Evolutionary conservation across 2,329 filamentous ascomycete genomes (phyloP).

Genomic region (Cytospora piceae): DNA sequence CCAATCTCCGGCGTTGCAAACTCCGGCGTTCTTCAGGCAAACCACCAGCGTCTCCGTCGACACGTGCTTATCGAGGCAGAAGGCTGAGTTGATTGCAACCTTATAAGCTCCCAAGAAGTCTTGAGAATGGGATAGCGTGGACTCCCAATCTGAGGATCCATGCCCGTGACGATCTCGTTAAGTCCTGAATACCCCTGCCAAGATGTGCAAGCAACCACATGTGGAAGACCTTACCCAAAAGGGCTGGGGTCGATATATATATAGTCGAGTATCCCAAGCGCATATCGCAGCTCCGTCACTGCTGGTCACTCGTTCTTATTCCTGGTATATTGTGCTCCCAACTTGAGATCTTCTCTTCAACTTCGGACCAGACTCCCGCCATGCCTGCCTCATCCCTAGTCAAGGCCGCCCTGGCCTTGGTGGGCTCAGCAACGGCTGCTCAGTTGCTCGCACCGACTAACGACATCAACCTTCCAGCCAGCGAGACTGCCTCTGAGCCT

Average conservation of each 20-base stretch:
- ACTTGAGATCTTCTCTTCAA: not conserved
- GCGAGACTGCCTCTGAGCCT: conserved; percentile 30
- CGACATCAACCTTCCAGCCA: conserved; percentile 32
- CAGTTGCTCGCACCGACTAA: conserved; percentile 32
- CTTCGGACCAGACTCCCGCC: not conserved
- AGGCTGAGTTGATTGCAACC: conserved; percentile 16
- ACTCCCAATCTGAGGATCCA: conserved; percentile 24
- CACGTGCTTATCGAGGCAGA: conserved; percentile 25
- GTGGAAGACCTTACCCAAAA: conserved; percentile 12
- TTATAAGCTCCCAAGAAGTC: conserved; percentile 4
- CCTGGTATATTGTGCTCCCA: not conserved
- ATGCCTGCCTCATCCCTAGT: conserved; percentile 21
- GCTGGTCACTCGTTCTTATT: not conserved
- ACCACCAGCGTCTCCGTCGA: conserved; percentile 18
- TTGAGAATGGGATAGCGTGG: conserved; percentile 17
- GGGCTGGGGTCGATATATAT: conserved; percentile 17
- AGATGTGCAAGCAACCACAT: conserved; percentile 1
- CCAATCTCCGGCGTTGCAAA: conserved; percentile 24
- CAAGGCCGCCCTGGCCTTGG: conserved; percentile 24
- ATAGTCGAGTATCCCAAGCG: conserved; percentile 11
- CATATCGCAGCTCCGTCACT: not conserved
- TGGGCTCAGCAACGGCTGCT: conserved; percentile 25
- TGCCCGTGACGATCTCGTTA: conserved; percentile 25
- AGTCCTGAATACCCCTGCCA: conserved; percentile 20
- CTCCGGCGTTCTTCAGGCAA: conserved; percentile 21